These are phyloP conservation scores for Orbilia ellipsospora DNA, from an alignment of 2,329 filamentous ascomycete species.

Conservation along the genomic window DNA sequence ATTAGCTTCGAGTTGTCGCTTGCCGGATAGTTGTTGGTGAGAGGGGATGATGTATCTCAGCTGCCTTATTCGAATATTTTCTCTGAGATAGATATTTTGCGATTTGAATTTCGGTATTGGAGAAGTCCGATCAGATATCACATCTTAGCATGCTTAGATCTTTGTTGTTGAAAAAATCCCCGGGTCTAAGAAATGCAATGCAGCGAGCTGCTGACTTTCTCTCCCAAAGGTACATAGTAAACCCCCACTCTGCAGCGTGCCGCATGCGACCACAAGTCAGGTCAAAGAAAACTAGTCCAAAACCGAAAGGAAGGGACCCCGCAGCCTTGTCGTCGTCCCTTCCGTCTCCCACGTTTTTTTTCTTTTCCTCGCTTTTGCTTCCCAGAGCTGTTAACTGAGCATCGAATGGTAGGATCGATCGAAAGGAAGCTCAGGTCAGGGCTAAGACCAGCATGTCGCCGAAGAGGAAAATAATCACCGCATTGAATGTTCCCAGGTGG, in stretches of 20 bases:
- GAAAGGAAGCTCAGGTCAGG: not conserved
- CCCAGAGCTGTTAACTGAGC: no score
- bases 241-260: constrained; percentile 24
- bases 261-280: not conserved
- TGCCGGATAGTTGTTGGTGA: no score
- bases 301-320: constrained; percentile 38
- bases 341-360: constrained; percentile 27
- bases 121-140: no score
- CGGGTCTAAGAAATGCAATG: not conserved
- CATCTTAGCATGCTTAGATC: no score
- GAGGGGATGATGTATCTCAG: no score
- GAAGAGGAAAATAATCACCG: constrained; percentile 36
- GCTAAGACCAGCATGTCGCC: constrained; percentile 41
- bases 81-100: constrained; percentile 6
- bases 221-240: not conserved
- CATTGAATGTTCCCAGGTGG: not conserved
- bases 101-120: not conserved
- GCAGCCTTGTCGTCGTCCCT: constrained; percentile 6
- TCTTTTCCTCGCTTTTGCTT: not conserved
- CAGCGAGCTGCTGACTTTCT: no score
- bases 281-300: constrained; percentile 15
- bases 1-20: no score
- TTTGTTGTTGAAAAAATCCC: constrained; percentile 19
- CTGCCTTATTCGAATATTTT: no score
- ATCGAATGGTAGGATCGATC: not conserved